phyloP scores from a whole-genome alignment of 225 moss, liverwort and hornwort genomes.

The Lunularia cruciata region DNA sequence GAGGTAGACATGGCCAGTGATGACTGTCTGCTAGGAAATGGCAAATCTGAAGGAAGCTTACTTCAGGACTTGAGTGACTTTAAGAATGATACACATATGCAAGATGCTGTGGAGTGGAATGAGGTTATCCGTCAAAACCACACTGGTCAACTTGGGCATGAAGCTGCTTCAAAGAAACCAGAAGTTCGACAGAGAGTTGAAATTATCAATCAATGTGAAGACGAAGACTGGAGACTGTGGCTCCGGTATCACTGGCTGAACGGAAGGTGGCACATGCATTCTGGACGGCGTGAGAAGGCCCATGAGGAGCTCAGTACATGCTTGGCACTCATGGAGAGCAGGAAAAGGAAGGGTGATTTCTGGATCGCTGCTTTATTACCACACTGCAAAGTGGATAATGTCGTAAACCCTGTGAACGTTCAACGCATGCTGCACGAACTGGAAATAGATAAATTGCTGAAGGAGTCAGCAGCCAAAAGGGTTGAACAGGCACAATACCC shows the following conservation, averaged over 20 bases:
- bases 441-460: constrained; percentile 77
- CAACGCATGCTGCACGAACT: constrained; percentile 83
- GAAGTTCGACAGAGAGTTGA: constrained; percentile 24
- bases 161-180: constrained; percentile 28
- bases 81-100: constrained; percentile 10
- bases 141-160: background rate
- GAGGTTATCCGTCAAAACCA: background rate
- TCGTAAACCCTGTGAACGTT: constrained; percentile 64
- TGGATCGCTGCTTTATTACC: constrained; percentile 55
- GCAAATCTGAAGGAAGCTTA: background rate
- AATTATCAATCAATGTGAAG: constrained; percentile 37
- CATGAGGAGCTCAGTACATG: constrained; percentile 77
- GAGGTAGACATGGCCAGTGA: background rate
- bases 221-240: constrained; percentile 82
- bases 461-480: constrained; percentile 67
- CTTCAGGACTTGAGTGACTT: constrained; percentile 9
- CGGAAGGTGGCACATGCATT: constrained; percentile 73
- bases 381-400: constrained; percentile 81
- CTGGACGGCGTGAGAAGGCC: constrained; percentile 80
- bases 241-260: constrained; percentile 85
- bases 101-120: constrained; percentile 2
- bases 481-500: constrained; percentile 59
- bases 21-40: background rate
- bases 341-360: constrained; percentile 41
- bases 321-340: constrained; percentile 63